Evolutionary conservation across 371 early-diverging fungal genomes (phyloP).

Genomic region (Mucor piriformis): DNA sequence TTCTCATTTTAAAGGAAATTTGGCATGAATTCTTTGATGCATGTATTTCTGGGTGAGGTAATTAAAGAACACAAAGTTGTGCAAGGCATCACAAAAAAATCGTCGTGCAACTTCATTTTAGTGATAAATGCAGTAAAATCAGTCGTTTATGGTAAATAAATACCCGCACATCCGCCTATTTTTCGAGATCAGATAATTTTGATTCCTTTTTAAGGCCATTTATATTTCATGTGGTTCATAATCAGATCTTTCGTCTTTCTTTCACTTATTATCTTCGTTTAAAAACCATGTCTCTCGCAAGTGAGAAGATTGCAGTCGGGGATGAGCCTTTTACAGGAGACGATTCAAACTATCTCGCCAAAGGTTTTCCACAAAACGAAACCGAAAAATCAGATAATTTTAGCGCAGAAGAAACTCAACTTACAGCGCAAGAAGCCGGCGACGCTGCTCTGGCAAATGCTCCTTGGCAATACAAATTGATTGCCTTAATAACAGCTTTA

Average conservation of each 20-base stretch:
- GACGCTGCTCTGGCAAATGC: conserved; percentile 45
- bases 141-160: background rate
- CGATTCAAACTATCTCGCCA: background rate
- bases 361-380: no score
- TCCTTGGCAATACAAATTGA: conserved; percentile 43
- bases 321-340: background rate
- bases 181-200: conserved; percentile 3
- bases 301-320: background rate
- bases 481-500: conserved; percentile 43
- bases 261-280: background rate
- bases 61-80: background rate
- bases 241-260: background rate
- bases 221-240: background rate
- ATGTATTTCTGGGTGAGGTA: background rate
- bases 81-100: background rate
- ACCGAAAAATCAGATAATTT: background rate
- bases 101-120: background rate
- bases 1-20: no score
- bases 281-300: background rate
- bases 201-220: background rate
- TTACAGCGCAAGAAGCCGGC: conserved; percentile 20
- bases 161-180: background rate
- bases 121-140: background rate
- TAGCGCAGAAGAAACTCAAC: background rate
- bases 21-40: no score